Evolutionary conservation across 805 yeast genomes (phyloP), one percentile per base, ranked within the genome.

Genomic region (Yueomyces sinensis): DNA sequence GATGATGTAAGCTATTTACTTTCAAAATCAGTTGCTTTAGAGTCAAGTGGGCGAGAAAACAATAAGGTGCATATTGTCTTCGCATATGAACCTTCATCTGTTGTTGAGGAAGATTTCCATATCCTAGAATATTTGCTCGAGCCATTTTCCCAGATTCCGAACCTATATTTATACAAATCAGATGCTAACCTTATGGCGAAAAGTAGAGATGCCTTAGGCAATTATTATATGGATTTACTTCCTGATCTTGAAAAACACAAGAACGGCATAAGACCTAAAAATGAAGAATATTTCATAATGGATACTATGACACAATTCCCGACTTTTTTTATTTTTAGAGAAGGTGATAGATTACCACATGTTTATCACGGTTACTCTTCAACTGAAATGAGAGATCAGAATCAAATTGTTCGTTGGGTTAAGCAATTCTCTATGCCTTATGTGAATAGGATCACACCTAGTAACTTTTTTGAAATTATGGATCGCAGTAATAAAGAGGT

Each of bases 361-460:
- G 66, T 76, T 4, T 76, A 54, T 42, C 80, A 71, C 43, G 74
- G 72, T 37, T 74, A 71, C 54, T 74, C 76, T 0, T 70, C 83
- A 5, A 72, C 72, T 32, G 82, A 79, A 43, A 65, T 70, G 37
- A 65, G 91, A 41, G 65, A 71, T 41, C 54, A 54, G 14, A 61
- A 59, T 17, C 53, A 58, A 28, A 61, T 81, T 9, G 49, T 63
- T 41, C 49, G 65, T 13, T 81, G 79, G 61, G 54, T 81, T 20
- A 48, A 53, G 22, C 53, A 58, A 31, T 62, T 70, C 42, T 59
- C 72, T 15, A 52, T 60, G 31, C 84, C 87, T 4, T 52, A 65
- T 11, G 55, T 72, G 32, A 66, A 62, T 34, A 76, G 75, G 42
- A 54, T 80, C 33, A 66, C 71, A 0, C 63, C 69, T 0, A 45